Base-by-base conservation (phyloP, 2,329 filamentous ascomycete species). In the Penicillium verrucosum region DNA sequence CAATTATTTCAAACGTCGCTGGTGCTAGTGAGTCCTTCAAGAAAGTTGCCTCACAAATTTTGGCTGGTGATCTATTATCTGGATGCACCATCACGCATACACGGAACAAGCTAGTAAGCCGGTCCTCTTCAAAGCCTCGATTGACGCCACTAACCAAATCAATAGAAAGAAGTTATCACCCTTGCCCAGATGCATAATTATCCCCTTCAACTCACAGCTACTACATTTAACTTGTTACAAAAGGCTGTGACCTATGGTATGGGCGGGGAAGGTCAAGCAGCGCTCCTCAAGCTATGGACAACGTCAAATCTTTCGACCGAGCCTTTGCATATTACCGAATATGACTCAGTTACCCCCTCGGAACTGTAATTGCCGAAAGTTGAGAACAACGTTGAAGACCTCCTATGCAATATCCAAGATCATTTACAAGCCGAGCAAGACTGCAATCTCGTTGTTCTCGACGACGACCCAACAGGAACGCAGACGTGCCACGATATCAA, bases 1-100 rank as follows among this genome's bases (percentile, higher is more conserved):
- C 57, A 42, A 60, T 60, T 12, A 60, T 60, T 30, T 54, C 50
- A 21, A 54, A 43, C 40, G 57, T 54, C 2, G 57, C 57, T 27
- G 57, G 57, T 23, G 44, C 41, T 18, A 56, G 57, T 14, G 29
- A 54, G 9, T 49, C 43, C 18, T 59, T 57, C 43, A 57, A 51
- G 42, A 38, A 4, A 1, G 21, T 54, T 29, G 34, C 46, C 5
- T 16, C 46, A 4, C 38, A 8, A 2, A 29, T 57, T 36, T 8
- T 52, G 30, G 45, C 41, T 30, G 38, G 44, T n/a, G 54, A 59
- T 43, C 16, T 49, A 18, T 7, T 11, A 41, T 57, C 54, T 32
- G 54, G 34, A 29, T 43, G 4, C 27, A 57, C 34, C 2, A 50
- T 57, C 14, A 16, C 32, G 27, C 30, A 57, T 27, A 41, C 45